These are phyloP conservation scores for Fonsecaea nubica DNA, from an alignment of 2,329 filamentous ascomycete genomes.

Conservation along the genomic window DNA sequence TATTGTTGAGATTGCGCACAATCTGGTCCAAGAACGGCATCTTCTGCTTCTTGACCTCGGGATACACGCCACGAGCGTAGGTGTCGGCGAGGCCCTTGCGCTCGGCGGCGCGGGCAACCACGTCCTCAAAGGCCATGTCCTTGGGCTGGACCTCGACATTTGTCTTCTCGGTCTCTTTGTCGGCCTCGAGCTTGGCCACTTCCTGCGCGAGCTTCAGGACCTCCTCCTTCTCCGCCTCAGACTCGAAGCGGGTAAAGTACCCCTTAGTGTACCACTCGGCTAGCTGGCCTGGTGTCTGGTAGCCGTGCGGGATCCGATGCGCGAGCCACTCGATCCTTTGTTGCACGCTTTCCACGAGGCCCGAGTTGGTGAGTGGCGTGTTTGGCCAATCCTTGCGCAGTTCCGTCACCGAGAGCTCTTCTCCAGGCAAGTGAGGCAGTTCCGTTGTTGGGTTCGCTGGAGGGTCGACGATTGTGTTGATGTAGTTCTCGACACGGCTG, in stretches of 20 bases:
- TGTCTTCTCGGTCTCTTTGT: constrained; percentile 32
- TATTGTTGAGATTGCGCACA: constrained; percentile 38
- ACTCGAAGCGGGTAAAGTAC: constrained; percentile 38
- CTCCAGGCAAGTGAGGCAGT: constrained; percentile 32
- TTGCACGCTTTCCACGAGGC: constrained; percentile 37
- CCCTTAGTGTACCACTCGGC: constrained; percentile 39
- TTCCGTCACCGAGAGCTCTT: constrained; percentile 30
- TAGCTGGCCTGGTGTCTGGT: constrained; percentile 38
- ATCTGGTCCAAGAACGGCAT: constrained; percentile 39
- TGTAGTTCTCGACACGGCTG: constrained; percentile 25
- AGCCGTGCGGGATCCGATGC: constrained; percentile 39
- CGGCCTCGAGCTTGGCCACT: constrained; percentile 29
- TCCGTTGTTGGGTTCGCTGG: constrained; percentile 37
- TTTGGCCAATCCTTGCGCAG: constrained; percentile 40
- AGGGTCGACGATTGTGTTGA: constrained; percentile 34
- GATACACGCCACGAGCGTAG: constrained; percentile 37
- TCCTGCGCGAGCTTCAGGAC: constrained; percentile 35
- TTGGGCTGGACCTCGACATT: constrained; percentile 27
- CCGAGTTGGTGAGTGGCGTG: constrained; percentile 35
- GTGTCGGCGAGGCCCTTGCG: constrained; percentile 33
- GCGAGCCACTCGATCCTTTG: constrained; percentile 41
- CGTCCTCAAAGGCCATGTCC: constrained; percentile 32
- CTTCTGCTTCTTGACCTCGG: constrained; percentile 35
- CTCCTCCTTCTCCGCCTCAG: constrained; percentile 36
- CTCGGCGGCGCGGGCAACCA: constrained; percentile 27